Evolutionary conservation across 202 grass and related monocot genomes (phyloP), one percentile per base, ranked within the genome.

Genomic region (Elaeis oleifera): DNA sequence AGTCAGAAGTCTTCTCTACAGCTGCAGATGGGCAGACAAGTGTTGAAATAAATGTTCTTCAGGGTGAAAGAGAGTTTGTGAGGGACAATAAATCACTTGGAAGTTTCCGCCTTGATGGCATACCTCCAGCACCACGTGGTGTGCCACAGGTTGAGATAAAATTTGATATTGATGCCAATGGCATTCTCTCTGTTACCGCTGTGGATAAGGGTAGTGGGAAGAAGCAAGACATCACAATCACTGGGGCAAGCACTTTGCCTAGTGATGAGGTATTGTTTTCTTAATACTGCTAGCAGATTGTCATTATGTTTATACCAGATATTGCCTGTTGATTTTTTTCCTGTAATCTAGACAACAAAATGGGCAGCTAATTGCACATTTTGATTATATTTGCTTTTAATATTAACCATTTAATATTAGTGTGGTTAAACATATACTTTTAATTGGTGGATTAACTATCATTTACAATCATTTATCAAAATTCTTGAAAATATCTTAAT

Each of bases 1-100:
- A 71, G 50, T 71, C 68, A 51, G 68, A 71, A 29, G 68, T 71
- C 23, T 71, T 71, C 56, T 71, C 68, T 18, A 71, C 68, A 60
- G 68, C 68, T 51, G 68, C 68, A 16, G 68, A 71, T 71, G 56
- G 68, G 5, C 68, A 71, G 56, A 52, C 68, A 27, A 71, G 68
- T 15, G 68, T 71, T 16, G 68, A 71, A 21, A 71, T 71, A 14
- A 71, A 60, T 60, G 68, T 71, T 60, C 68, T 71, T 60, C 68
- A 71, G 22, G 68, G 68, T 5, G 68, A 71, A 26, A 50, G 68
- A 51, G 68, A 71, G 31, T 71, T 71, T 21, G 68, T 71, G 17
- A 60, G 68, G 20, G 68, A 71, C 55, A 71, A 71, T 23, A 71
- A 71, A 21, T 71, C 68, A 50, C 68, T 71, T 60, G 68, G 68